These are phyloP conservation scores for Colletotrichum tabaci DNA, from an alignment of 2,329 filamentous ascomycete species.

Conservation along the genomic window DNA sequence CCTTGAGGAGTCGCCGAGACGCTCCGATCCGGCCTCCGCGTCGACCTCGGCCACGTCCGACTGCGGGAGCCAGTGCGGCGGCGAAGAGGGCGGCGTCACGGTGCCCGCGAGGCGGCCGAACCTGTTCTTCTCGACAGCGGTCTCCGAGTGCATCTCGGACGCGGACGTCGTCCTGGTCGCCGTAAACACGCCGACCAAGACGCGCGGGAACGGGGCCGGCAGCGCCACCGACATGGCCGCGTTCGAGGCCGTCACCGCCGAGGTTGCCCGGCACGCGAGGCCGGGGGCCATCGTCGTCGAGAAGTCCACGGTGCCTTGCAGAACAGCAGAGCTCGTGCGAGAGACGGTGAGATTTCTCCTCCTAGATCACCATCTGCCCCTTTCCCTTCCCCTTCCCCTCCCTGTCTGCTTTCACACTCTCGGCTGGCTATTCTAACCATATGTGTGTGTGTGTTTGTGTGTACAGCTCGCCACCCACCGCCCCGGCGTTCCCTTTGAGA, in stretches of 20 bases:
- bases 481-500: slow-evolving; percentile 77
- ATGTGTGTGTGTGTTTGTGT: too few species aligned
- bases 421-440: background rate
- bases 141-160: slow-evolving; percentile 72
- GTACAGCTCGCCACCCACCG: slow-evolving; percentile 69
- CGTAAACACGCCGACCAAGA: slow-evolving; percentile 86
- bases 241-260: slow-evolving; percentile 78
- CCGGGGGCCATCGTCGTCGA: slow-evolving; percentile 82
- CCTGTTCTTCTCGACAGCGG: slow-evolving; percentile 82
- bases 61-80: slow-evolving; percentile 48
- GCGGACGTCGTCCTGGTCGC: slow-evolving; percentile 83
- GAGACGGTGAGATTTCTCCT: slow-evolving; percentile 68
- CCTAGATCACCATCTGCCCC: background rate
- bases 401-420: background rate
- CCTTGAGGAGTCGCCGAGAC: slow-evolving; percentile 44
- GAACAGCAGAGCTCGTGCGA: slow-evolving; percentile 78
- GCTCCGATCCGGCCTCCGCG: slow-evolving; percentile 44
- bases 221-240: slow-evolving; percentile 80
- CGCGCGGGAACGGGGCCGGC: slow-evolving; percentile 76
- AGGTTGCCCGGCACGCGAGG: slow-evolving; percentile 77
- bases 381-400: background rate
- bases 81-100: slow-evolving; percentile 47
- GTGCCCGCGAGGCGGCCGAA: slow-evolving; percentile 70
- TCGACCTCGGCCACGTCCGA: slow-evolving; percentile 52
- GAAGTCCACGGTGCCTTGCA: slow-evolving; percentile 85